Evolutionary conservation across 805 yeast species (phyloP), one percentile per base, ranked within the genome.

Genomic region (Wickerhamiella parazyma): DNA sequence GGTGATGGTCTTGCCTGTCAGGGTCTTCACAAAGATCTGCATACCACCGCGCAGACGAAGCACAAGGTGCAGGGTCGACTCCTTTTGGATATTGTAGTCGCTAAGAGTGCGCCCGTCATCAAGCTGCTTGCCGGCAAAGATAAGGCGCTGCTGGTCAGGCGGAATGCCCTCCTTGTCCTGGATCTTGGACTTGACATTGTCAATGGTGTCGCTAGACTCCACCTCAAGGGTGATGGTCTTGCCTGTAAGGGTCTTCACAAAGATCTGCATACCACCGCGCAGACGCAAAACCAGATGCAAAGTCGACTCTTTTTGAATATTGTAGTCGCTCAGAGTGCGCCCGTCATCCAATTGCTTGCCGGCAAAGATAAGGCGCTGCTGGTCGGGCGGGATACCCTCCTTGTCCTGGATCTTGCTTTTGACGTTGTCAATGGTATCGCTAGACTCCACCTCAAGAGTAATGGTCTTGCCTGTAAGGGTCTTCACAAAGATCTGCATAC

Each of bases 181-280:
- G 59, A 84, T 84, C 76, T 84, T 84, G 59, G 87, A 75, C 74
- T 84, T 84, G 65, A 84, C 94, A 60, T 84, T 84, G 72, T 84
- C 94, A 64, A 84, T 84, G 57, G 94, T 84, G 73, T 84, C 94
- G 49, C 93, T 82, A 50, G 94, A 82, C 69, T 84, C 95, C 56
- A 84, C 89, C 67, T 79, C 86, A 51, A 79, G 67, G 56, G 93
- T 81, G 65, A 81, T 81, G 52, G 93, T 66, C 84, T 89, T 89
- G 75, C 97, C 97, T 57, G 97, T 89, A 67, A 91, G 78, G 72
- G 98, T 91, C 76, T 89, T 91, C 73, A 91, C 97, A 74, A 89
- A 91, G 76, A 89, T 89, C 76, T 64, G 68, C 68, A 63, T 64
- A 63, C 87, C 83, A 73, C 93, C 94, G 73, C 93, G 78, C 62